Evolutionary conservation across 2,329 filamentous ascomycete genomes (phyloP), one percentile per base, ranked within the genome.

Genomic region (Nothophoma quercina): DNA sequence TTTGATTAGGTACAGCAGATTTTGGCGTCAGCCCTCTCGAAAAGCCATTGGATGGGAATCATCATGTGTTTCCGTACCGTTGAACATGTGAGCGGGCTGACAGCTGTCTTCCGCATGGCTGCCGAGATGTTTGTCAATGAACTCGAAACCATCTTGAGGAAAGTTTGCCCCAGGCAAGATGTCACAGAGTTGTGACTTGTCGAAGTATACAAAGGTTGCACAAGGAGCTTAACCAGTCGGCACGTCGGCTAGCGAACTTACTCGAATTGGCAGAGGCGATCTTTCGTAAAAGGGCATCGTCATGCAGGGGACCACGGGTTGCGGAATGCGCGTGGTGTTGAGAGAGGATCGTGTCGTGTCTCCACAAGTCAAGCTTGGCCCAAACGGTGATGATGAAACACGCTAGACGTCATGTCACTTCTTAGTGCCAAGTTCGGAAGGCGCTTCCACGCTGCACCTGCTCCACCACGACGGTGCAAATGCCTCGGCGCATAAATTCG

Each of bases 241-340:
- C 32, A 16, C 18, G 13, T 40, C 42, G 36, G 50, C 30, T 16
- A 47, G 36, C 25, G 38, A 52, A 5, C 36, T n/a, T 19, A 28
- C 15, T 26, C 25, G 47, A 42, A 42, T 47, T 52, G 21, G 30
- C 25, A 38, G 25, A 47, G 50, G 21, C 25, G 36, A 42, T 52
- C 50, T 33, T 25, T 42, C 43, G 42, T 33, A 47, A 42, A 52
- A 43, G 23, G 36, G 42, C 43, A 38, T 42, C 43, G 23, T 23
- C 42, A 47, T 46, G 42, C 50, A 52, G 50, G 50, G 50, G 42
- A 38, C 34, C 30, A 41, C 43, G 32, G 38, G 36, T 47, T 29
- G 32, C 43, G 50, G 43, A 52, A 47, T 52, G 43, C 50, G 50
- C 32, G 50, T 47, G 50, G 50, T 47, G 32, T 46, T 51, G 19